Base-by-base conservation (phyloP, 2,329 filamentous ascomycete species). In the Neospermospora avenae region DNA sequence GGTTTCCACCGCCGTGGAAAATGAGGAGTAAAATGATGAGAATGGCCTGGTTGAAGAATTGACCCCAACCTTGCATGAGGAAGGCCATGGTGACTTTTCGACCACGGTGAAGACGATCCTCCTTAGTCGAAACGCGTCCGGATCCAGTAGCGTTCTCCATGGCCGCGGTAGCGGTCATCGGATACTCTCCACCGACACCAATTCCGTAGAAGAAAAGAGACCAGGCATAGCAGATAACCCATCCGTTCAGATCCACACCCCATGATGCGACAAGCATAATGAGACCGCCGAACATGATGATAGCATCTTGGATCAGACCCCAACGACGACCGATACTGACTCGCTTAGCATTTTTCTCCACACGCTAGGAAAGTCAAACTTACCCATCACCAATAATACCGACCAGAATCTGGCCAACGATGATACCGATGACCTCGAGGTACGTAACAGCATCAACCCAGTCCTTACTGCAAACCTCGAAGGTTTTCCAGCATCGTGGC, bases 51-150 rank as follows among this genome's bases (percentile, higher is more conserved):
- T 98, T 98, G 80, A 90, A 81, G 74, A 96, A 90, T 76, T 98
- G 93, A 67, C 93, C 93, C 93, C 93, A 98, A 57, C 93, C 93
- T 77, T 98, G 93, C 93, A 98, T 97, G 77, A 98, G 77, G 80
- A 98, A 98, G 60, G 93, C 93, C 75, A 89, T 91, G 67, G 92
- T 96, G 73, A 97, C 93, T 76, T 96, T 96, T 72, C 93, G 90
- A 65, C 93, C 93, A 77, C 93, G 91, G 79, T 98, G 93, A 56
- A 98, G 86, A 73, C 93, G 91, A 74, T 98, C 93, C 57, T 96
- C 91, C 64, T 88, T 88, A 60, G 92, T 96, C 6, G 93, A 97
- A 57, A 96, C 78, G 74, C 88, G 93, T 63, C 93, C 93, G 39
- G 91, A 78, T n/a, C 90, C 86, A 48, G 93, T 88, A 16, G 91